Evolutionary conservation across 31 red algal species (phyloP), one percentile per base, ranked within the genome.

Genomic region (Porphyra umbilicalis): DNA sequence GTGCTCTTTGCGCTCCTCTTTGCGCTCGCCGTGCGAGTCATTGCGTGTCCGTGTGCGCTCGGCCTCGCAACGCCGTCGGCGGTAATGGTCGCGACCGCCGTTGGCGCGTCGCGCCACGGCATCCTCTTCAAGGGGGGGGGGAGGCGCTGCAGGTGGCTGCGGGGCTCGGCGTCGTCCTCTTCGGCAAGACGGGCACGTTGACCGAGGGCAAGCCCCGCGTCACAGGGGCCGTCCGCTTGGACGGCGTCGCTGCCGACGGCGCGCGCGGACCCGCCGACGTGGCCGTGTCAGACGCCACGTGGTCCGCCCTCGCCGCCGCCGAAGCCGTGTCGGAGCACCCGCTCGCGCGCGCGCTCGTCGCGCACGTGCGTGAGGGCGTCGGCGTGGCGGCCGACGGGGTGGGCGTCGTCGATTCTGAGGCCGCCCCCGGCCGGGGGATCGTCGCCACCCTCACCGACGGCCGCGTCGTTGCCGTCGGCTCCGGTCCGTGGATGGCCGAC

Each of bases 181-280:
- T 95, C 34, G 93, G 94, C 82, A 95, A 95, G 46, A 95, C 93
- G 8, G 93, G 93, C 32, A 95, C 93, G 16, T 33, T 95, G 75
- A 95, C 93, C 0, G 10, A 35, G 9, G 90, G 92, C 38, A 30
- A 80, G 4, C 88, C 88, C 1, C 46, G 42, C 7, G 71, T 88
- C 18, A 34, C 36, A 10, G 32, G 34, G 5, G 76, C 76, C 74
- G 6, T 35, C 32, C 76, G 57, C 57, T 29, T 71, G 20, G 57
- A 71, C 57, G 25, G 14, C 42, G 42, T 18, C 2, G 57, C 4
- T 18, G 57, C 0, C 25, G 57, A 10, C 42, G 42, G 1, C 42
- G 57, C 25, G 57, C 1, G 30, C 16, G 57, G 25, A 4, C 25
- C 0, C 13, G 57, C 2, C 20, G 57, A 29, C 57, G 2, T 0